These are phyloP conservation scores for Tolypocladium endophyticum DNA, from an alignment of 2,329 filamentous ascomycete species.

Conservation along the genomic window DNA sequence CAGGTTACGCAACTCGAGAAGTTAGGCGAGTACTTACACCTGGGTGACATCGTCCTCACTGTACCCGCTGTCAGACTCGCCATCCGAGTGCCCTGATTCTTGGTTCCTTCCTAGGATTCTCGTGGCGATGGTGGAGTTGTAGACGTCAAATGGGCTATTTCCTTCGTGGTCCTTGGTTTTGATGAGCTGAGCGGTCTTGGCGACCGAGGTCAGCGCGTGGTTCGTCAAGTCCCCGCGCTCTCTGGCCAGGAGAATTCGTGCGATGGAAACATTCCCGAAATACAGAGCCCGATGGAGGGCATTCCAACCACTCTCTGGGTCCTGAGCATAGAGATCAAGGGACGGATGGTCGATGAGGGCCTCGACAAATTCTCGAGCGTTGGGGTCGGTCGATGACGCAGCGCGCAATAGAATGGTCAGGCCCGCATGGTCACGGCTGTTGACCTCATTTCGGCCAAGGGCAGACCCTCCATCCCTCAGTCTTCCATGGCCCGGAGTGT, in stretches of 20 bases:
- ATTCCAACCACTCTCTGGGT: conserved; percentile 92
- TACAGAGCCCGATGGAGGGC: conserved; percentile 86
- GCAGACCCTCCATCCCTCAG: conserved; percentile 32
- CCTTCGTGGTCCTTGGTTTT: conserved; percentile 95
- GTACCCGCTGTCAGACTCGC: conserved; percentile 45
- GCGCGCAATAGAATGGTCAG: conserved; percentile 78
- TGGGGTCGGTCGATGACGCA: conserved; percentile 61
- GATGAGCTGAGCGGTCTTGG: conserved; percentile 64
- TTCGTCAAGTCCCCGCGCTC: conserved; percentile 57
- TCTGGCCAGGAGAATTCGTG: conserved; percentile 68
- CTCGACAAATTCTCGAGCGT: conserved; percentile 63
- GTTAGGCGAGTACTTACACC: conserved; percentile 14
- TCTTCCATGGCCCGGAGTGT: conserved; percentile 29
- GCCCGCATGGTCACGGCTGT: conserved; percentile 72
- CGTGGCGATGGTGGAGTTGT: conserved; percentile 74
- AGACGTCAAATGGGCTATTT: conserved; percentile 88
- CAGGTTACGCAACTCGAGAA: neutral
- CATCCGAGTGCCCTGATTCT: conserved; percentile 36
- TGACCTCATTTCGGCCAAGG: conserved; percentile 58
- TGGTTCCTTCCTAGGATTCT: conserved; percentile 50
- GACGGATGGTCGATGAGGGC: conserved; percentile 73
- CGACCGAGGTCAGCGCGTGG: conserved; percentile 47
- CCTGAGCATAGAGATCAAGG: conserved; percentile 78
- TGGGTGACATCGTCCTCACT: conserved; percentile 19
- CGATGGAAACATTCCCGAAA: conserved; percentile 77